Conservation (phyloP, 495 filamentous ascomycete species). For the Platismatia glauca region DNA sequence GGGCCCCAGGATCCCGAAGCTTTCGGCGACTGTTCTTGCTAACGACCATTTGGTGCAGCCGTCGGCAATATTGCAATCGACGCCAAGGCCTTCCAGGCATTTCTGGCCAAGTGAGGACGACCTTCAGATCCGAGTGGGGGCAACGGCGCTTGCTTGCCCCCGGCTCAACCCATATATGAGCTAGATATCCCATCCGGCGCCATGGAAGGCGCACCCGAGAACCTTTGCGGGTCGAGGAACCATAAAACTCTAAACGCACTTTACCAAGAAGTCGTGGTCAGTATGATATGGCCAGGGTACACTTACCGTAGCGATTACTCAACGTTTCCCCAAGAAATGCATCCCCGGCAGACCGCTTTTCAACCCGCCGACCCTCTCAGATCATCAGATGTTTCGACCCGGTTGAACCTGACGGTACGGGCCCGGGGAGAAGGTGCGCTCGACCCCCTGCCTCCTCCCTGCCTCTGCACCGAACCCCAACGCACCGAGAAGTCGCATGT, state of each 20-base stretch:
- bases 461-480: background rate
- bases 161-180: no score
- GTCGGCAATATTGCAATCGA: constrained; percentile 81
- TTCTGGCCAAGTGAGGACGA: constrained; percentile 52
- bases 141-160: no score
- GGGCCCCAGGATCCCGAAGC: background rate
- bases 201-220: background rate
- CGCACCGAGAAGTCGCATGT: background rate
- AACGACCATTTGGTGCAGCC: constrained; percentile 24
- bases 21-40: constrained; percentile 11
- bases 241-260: background rate
- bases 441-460: no score
- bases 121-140: background rate
- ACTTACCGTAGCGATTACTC: background rate
- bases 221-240: background rate
- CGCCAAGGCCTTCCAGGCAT: constrained; percentile 85
- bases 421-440: background rate
- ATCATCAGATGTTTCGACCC: background rate
- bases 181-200: background rate
- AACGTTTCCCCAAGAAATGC: background rate
- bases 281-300: background rate
- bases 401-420: background rate
- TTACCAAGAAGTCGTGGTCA: background rate
- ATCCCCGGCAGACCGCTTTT: background rate
- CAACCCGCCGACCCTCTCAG: background rate